Base-by-base conservation (phyloP, 305 asterid species). In the Solanum hybrid region DNA sequence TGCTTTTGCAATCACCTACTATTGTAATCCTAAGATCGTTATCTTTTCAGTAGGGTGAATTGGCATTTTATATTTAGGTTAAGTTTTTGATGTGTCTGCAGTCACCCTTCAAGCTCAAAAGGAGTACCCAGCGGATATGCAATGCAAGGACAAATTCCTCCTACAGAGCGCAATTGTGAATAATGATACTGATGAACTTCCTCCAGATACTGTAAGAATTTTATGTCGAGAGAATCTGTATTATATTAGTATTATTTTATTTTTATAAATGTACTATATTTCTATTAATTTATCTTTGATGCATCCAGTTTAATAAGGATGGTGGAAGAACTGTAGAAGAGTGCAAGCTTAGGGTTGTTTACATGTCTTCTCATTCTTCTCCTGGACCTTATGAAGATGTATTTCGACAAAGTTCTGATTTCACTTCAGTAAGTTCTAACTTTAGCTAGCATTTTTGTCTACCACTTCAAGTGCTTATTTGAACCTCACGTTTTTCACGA, bases 21-120 rank as follows among this genome's bases (percentile, higher is more conserved):
- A 45, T 9, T 29, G 27, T 27, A 29, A 45, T 45, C 6, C 38
- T 29, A 32, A 45, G 29, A 45, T 82, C 71, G 17, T 42, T 45
- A 82, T 45, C 73, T 45, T 82, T 27, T 82, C 72, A 82, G 27
- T 45, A 7, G 9, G 73, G 38, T 0, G 10, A 2, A 14, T 29
- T 45, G 73, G 38, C 72, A 10, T 45, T 42, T 45, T 17, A 82
- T 45, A 82, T 29, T 82, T 34, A 82, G 60, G 29, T 45, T 37
- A 35, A 69, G 27, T 90, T 89, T 80, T 29, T 89, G 64, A 87
- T 93, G 86, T 17, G 84, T n/a, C 82, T 92, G 38, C 89, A 96
- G 99, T 96, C 72, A 95, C 98, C 90, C 95, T 94, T 88, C 99
- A 96, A 94, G 97, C 96, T 90, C 98, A 93, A 90, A 89, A 91